Conservation (phyloP, 176 grass and related monocot species). For the Avena atlantica region DNA sequence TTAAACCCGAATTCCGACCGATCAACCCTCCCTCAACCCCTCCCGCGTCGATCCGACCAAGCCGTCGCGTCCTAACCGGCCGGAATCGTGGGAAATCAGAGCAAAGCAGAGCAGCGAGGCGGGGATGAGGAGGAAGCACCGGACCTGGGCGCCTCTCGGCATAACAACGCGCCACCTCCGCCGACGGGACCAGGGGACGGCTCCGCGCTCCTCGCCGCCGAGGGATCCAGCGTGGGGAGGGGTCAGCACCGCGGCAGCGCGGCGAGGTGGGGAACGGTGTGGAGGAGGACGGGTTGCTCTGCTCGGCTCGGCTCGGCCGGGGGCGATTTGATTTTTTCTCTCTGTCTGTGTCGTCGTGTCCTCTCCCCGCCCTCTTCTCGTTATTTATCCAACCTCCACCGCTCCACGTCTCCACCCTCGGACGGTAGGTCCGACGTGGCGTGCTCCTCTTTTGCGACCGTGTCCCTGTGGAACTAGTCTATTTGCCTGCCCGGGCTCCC, state of each 20-base stretch:
- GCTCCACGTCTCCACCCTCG: not conserved
- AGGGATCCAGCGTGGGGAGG: slow-evolving; percentile 46
- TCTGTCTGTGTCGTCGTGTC: not conserved
- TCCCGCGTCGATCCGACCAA: not conserved
- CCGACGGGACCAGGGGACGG: slow-evolving; percentile 39
- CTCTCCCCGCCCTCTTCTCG: not conserved
- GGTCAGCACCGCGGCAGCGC: slow-evolving; percentile 51
- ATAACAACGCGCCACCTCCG: slow-evolving; percentile 59
- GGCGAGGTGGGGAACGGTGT: slow-evolving; percentile 17
- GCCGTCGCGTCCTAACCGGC: not conserved
- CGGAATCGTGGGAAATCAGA: too few species aligned
- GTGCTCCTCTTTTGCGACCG: not conserved
- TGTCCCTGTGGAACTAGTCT: not conserved
- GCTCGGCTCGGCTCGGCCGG: too few species aligned
- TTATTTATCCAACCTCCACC: slow-evolving; percentile 41
- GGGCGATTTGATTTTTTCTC: not conserved
- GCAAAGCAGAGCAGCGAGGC: not conserved
- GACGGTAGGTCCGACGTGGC: not conserved
- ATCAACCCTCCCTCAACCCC: rapidly evolving
- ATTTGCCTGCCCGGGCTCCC: not conserved
- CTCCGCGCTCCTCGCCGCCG: slow-evolving; percentile 30
- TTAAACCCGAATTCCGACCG: not conserved
- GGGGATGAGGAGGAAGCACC: not conserved
- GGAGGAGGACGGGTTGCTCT: too few species aligned
- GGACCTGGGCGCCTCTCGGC: slow-evolving; percentile 59